Base-by-base conservation (phyloP, 2,329 filamentous ascomycete species). In the Colletotrichum musicola region DNA sequence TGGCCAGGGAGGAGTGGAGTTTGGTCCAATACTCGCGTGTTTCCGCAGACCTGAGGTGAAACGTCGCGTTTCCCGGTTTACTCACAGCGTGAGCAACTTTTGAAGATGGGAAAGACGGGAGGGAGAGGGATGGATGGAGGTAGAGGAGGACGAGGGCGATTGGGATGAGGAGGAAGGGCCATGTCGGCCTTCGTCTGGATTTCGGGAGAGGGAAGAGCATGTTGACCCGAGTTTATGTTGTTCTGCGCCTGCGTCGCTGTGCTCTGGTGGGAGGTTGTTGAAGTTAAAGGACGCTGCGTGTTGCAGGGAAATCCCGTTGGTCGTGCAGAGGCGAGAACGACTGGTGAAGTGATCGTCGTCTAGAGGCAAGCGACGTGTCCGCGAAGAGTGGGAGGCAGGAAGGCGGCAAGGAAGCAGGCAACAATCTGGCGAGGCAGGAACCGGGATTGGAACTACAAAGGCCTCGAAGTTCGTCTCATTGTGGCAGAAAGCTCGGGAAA, bases 21-120 rank as follows among this genome's bases (percentile, higher is more conserved):
- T 42, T 35, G 10, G 59, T 30, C 72, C 72, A 73, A 30, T 62
- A 71, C 7, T 56, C 4, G 5, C 59, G 59, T 9, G 71, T 54
- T 12, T 25, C 18, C 20, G 51, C 18, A 16, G 68, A 62, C n/a
- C 38, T 16, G n/a, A 73, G 59, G 69, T 71, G 69, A 10, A 30
- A 14, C 10, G 56, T 64, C 12, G 63, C 58, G 38, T 54, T 62
- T 30, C 53, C 27, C 25, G 56, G 35, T 14, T 16, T 16, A 30
- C 40, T 10, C 30, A 10, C 30, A 10, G 9, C 30, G 30, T 35
- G 30, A 35, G 30, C 30, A 35, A 35, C 30, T 7, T 35, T 35
- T 10, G 30, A 35, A 9, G 30, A 35, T 10, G 30, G 30, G 30
- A 35, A 35, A 35, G 7, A 9, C 13, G 40, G 40, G 40, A n/a